A percentile compares a stretch with the other conserved stretches of the same genome.
Conservation (phyloP, 225 moss, liverwort and hornwort species). For the Sphagnum tenellum region DNA sequence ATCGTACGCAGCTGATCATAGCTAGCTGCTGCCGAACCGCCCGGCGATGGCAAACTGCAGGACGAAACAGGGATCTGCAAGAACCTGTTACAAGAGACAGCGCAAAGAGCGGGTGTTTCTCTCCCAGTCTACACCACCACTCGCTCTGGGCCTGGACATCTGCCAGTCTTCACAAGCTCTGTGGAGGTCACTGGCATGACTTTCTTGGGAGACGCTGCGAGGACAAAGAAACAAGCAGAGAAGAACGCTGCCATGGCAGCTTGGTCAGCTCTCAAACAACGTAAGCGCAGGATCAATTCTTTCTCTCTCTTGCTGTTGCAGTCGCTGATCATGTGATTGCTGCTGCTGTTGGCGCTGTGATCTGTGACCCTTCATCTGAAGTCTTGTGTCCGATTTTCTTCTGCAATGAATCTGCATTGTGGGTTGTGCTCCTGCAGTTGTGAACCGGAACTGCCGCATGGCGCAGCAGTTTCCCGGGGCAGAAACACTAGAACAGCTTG, state of each 20-base stretch:
- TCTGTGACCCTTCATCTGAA: not conserved
- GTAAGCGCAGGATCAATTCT: conserved; percentile 22
- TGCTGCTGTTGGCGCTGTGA: no score
- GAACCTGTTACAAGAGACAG: conserved; percentile 94
- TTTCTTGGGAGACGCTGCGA: conserved; percentile 86
- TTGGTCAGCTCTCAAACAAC: conserved; percentile 89
- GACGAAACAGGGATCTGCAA: conserved; percentile 99
- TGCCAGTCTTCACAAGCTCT: conserved; percentile 96
- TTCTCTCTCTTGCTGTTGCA: not conserved
- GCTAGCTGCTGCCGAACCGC: no score
- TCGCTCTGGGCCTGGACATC: conserved; percentile 95
- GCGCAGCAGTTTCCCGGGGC: conserved; percentile 35
- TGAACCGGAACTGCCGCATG: conserved; percentile 31
- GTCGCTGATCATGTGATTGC: not conserved
- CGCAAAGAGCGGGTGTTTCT: conserved; percentile 93
- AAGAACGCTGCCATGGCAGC: conserved; percentile 99
- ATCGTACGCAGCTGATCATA: no score
- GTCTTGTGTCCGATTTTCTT: not conserved
- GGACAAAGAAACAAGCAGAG: conserved; percentile 97
- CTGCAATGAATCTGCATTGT: not conserved
- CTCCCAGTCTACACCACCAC: conserved; percentile 83
- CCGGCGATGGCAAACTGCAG: conserved; percentile 24
- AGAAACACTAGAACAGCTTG: conserved; percentile 16
- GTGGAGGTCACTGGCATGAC: conserved; percentile 88
- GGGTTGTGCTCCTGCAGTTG: conserved; percentile 36